These are phyloP conservation scores for Sclerotinia spermophila DNA, from an alignment of 2,329 filamentous ascomycete species.

Conservation along the genomic window DNA sequence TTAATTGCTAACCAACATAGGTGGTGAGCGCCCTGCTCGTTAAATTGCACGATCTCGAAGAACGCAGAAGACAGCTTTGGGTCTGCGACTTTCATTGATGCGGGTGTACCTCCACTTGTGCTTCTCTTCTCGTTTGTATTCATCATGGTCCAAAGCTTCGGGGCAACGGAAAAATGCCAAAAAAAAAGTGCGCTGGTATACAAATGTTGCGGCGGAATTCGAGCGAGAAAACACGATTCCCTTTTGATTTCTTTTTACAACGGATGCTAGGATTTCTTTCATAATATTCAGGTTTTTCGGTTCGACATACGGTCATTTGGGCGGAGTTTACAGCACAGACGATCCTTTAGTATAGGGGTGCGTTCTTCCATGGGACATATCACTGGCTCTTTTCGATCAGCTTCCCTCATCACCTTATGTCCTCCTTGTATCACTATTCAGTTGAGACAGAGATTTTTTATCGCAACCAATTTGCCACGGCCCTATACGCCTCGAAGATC, in stretches of 20 bases:
- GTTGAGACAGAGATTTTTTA: conserved; percentile 36
- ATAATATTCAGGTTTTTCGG: conserved; percentile 36
- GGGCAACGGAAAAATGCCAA: conserved; percentile 36
- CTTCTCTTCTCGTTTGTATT: conserved; percentile 35
- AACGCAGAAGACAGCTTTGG: conserved; percentile 36
- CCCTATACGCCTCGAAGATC: conserved; percentile 33
- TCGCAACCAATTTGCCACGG: conserved; percentile 29
- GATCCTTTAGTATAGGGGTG: conserved; percentile 30
- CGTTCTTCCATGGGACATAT: conserved; percentile 36
- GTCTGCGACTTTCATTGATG: conserved; percentile 39
- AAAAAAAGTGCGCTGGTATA: conserved; percentile 32
- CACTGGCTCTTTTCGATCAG: conserved; percentile 36
- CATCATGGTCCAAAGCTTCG: conserved; percentile 38
- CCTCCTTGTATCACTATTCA: conserved; percentile 39
- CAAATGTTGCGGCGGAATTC: conserved; percentile 33
- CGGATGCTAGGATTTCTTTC: conserved; percentile 36
- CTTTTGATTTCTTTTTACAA: conserved; percentile 31
- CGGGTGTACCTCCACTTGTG: conserved; percentile 36
- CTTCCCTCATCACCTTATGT: conserved; percentile 36
- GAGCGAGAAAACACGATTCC: conserved; percentile 28
- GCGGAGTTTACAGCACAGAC: conserved; percentile 33
- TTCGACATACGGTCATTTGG: conserved; percentile 37
- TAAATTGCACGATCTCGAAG: conserved; percentile 37
- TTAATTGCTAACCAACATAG: conserved; percentile 39
- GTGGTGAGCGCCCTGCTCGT: conserved; percentile 40